Evolutionary conservation across 2,329 filamentous ascomycete genomes (phyloP), one percentile per base, ranked within the genome.

Genomic region (Botryotinia globosa): DNA sequence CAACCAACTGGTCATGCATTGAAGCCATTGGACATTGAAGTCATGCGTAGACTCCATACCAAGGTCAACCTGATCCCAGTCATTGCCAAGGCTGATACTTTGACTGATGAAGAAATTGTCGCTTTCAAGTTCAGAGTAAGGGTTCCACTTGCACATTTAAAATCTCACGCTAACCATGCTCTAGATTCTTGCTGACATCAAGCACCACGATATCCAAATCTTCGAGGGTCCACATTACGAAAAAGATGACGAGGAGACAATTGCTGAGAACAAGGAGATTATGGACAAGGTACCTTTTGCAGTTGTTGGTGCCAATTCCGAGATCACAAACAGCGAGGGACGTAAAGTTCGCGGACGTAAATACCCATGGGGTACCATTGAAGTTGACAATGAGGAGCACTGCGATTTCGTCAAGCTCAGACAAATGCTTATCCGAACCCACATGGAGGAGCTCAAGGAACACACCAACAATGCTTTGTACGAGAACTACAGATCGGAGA

Each of bases 401-500:
- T 99, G 96, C 82, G 96, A 99, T 85, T 99, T 99, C 78, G 96
- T 98, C 85, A 99, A 99, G 90, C 91, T 99, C 75, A 94, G 96
- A 84, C 96, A 99, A 85, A 99, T 99, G 96, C 90, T 99, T 78
- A 98, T 99, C 86, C 93, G 96, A 83, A 99, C 96, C 73, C 96
- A 99, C 89, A 99, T 99, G 96, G 96, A 99, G 84, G 96, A 99
- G 86, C 94, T 99, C 87, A 99, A 99, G 91, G 96, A 99, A 87
- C 94, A 99, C 87, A 99, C 96, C 84, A 99, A 98, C 91, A 99
- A 99, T 87, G 89, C 88, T 77, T 87, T 99, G 80, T 99, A 99
- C 87, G 96, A 99, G 88, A 98, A 98, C 89, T 99, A 99, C 91
- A 92, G 96, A 85, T 98, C 95, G 81, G 96, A 98, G 86, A 99